A percentile compares a stretch with the other conserved stretches of the same genome.
Evolutionary conservation across 2,329 filamentous ascomycete genomes (phyloP).

Genomic region (Tolypocladium endophyticum): DNA sequence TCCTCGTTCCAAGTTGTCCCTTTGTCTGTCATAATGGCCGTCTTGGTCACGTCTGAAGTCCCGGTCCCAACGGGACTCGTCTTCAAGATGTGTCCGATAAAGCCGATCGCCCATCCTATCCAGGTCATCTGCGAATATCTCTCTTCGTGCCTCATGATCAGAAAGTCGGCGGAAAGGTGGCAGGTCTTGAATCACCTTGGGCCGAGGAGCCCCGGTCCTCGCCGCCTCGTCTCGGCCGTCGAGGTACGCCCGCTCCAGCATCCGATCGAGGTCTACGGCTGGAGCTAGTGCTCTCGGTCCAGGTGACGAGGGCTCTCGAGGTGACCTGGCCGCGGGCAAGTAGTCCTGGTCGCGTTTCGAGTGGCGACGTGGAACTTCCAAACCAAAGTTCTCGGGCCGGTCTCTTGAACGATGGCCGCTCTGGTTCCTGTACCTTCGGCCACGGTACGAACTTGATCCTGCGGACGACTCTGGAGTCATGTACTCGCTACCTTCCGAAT

Average conservation of each 20-base stretch:
- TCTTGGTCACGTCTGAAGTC: background rate
- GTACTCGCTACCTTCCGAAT: conserved; percentile 4
- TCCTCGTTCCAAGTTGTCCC: background rate
- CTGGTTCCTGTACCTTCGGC: conserved; percentile 3
- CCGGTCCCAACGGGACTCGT: background rate
- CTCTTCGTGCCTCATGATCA: background rate
- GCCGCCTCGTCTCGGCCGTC: background rate
- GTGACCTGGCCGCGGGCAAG: background rate
- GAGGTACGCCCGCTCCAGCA: background rate
- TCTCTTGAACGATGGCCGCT: conserved; percentile 5
- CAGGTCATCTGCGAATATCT: background rate
- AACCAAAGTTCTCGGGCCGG: conserved; percentile 8
- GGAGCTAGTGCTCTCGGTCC: background rate
- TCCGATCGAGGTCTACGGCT: background rate
- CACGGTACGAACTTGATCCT: conserved; percentile 4
- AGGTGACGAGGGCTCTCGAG: background rate
- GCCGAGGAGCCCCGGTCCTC: background rate
- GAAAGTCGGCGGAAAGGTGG: background rate
- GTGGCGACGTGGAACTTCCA: background rate
- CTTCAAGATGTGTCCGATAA: background rate
- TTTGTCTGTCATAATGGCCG: background rate
- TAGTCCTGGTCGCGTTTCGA: background rate
- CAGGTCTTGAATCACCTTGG: background rate
- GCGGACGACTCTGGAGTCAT: conserved; percentile 11
- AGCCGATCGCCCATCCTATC: background rate